A percentile compares a stretch with the other conserved stretches of the same genome.
Conservation (phyloP, 305 asterid species). For the Stenogyne calaminthoides region DNA sequence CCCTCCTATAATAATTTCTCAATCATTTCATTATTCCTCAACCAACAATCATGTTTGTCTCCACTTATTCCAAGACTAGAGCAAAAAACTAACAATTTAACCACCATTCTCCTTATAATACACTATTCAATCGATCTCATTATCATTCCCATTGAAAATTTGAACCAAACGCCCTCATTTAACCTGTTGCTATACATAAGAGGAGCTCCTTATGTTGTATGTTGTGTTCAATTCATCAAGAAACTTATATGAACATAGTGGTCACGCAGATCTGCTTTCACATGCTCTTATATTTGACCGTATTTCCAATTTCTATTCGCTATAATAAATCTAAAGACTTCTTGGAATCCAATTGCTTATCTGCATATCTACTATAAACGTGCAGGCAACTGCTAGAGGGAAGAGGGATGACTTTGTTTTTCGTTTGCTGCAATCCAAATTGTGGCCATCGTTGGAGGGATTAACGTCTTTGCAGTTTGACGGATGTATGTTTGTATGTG, state of each 20-base stretch:
- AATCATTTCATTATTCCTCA: too few relatives aligned
- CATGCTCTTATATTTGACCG: background rate
- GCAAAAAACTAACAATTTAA: too few relatives aligned
- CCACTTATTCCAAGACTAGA: too few relatives aligned
- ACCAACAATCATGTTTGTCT: too few relatives aligned
- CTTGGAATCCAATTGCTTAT: background rate
- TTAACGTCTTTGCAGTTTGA: conserved; percentile 29
- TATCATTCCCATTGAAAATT: too few relatives aligned
- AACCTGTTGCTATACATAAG: background rate
- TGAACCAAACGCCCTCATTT: background rate
- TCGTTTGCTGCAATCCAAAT: conserved; percentile 90
- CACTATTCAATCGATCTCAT: too few relatives aligned
- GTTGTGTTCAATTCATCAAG: conserved; percentile 2
- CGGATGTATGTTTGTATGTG: conserved; percentile 1
- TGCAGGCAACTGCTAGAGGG: conserved; percentile 95
- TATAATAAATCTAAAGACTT: background rate
- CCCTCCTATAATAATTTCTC: too few relatives aligned
- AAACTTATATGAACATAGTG: background rate
- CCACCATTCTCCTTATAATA: too few relatives aligned
- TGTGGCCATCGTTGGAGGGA: conserved; percentile 95
- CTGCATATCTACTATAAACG: conserved; percentile 1
- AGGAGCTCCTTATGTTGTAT: background rate
- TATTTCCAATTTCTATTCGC: background rate
- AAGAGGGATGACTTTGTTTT: conserved; percentile 92
- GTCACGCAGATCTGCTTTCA: background rate